Percentiles rank a stretch among this genome's conserved stretches.
phyloP scores from a whole-genome alignment of 83 land plant genomes.

The Thuja plicata region DNA sequence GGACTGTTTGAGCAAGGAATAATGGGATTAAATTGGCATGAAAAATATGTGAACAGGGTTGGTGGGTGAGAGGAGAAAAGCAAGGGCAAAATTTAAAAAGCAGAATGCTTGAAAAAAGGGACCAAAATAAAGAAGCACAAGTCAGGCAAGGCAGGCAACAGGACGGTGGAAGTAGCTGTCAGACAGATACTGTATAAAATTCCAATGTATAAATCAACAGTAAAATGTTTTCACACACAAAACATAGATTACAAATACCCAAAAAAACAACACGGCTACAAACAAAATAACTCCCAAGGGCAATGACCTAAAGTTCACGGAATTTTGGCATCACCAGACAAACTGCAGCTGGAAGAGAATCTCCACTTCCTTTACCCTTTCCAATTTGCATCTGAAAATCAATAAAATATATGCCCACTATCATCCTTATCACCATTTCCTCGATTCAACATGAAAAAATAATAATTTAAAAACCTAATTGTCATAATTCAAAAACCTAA shows the following conservation, averaged over 20 bases:
- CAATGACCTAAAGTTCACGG: neutral
- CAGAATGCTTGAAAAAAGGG: neutral
- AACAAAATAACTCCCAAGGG: neutral
- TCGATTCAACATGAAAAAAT: neutral
- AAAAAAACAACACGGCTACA: neutral
- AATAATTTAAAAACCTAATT: neutral
- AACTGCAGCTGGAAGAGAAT: constrained; percentile 4
- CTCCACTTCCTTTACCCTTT: neutral
- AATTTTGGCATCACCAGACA: constrained; percentile 8
- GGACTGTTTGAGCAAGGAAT: neutral
- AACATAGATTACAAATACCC: neutral
- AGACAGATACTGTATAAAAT: constrained; percentile 1
- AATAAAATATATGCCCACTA: neutral
- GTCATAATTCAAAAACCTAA: neutral
- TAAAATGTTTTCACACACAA: neutral
- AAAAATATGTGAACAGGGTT: neutral
- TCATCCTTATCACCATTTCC: neutral
- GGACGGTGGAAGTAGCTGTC: constrained; percentile 8
- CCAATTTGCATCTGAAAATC: neutral
- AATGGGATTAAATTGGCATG: neutral
- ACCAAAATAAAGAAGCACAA: neutral
- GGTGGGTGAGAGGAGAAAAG: neutral
- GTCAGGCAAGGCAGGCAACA: neutral
- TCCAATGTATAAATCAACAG: neutral
- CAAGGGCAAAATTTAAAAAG: neutral